Base-by-base conservation (phyloP, 1,284 basidiomycete genomes). In the Cutaneotrichosporon cavernicola region DNA sequence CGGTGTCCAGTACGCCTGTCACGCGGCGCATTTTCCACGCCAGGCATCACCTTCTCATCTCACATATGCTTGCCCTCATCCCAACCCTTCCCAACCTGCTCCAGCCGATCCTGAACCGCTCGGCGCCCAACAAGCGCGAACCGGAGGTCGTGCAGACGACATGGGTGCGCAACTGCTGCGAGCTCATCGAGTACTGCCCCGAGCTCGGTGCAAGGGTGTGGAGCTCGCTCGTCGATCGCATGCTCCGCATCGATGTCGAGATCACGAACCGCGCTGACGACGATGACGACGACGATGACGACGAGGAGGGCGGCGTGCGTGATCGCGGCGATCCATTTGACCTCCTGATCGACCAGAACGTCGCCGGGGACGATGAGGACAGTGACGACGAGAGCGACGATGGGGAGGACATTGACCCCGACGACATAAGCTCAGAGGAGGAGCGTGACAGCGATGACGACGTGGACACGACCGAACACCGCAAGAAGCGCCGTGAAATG, bases 201-300 rank as follows among this genome's bases (percentile, higher is more conserved):
- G 93, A 95, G 76, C 82, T 99, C 8, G 85, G 88, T 0, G 92
- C 95, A 71, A 88, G 89, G 65, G 89, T 98, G 47, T 83, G 97
- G 60, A 87, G 88, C 1, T 87, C 89, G 0, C 90, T 97, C 49
- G 85, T 98, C 18, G 94, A 97, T 76, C 87, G 92, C 18, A 91
- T 94, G 52, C 89, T 99, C 47, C 89, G 96, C 77, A 92, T 99
- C 64, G 97, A 99, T 77, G 95, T 98, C 53, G 96, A 99, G 80
- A 97, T 99, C 58, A 96, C 97, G 79, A 90, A 95, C 22, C 93
- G 96, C 73, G 78, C 96, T 3, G 96, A 98, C 76, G 94, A 97
- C 70, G 82, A 96, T 21, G 95, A 97, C 74, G 88, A 89, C 10
- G 84, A 85, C 4, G 83, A 84, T 14, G 84, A 84, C 2, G 80